Base-by-base conservation (phyloP, 2,329 filamentous ascomycete species). In the Dactylonectria estremocensis region DNA sequence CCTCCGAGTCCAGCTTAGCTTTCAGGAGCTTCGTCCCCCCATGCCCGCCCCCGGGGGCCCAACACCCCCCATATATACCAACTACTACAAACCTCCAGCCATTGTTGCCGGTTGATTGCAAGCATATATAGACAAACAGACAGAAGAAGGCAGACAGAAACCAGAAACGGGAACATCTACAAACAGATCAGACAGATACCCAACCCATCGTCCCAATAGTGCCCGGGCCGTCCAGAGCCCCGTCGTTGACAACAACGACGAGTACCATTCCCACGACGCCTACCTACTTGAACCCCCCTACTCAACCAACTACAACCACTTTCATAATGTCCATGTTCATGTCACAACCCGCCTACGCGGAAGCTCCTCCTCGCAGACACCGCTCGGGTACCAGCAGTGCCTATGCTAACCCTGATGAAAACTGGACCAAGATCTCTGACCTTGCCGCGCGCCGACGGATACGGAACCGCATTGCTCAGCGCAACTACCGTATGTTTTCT, bases 351-450 rank as follows among this genome's bases (percentile, higher is more conserved):
- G 73, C 72, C 73, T 80, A 80, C 72, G 72, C 74, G 62, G 70
- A 68, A 72, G 76, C 85, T 62, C 86, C 91, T 58, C 90, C 92
- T 80, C 91, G 94, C 78, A 91, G 92, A 76, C 87, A 90, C 46
- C 88, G 85, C 72, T 91, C 94, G 78, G 92, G 91, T 80, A 97
- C 93, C 69, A 97, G 94, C 85, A 97, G 94, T 83, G 95, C 95
- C 77, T 97, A 94, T 71, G 95, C 95, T 76, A 97, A 97, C 81
- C 93, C 95, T 61, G 95, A 98, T 79, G 95, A 98, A 84, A 95
- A 98, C 85, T 98, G 95, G 95, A 98, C 95, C 79, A 97, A 98
- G 90, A 97, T 98, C 80, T 97, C 95, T 65, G 95, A 98, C 82
- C 91, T 98, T 67, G 95, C 95, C 58, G 95, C 98, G 84, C 91